Conservation (phyloP, 1,284 basidiomycete species). For the Sporisorium reilianum region DNA sequence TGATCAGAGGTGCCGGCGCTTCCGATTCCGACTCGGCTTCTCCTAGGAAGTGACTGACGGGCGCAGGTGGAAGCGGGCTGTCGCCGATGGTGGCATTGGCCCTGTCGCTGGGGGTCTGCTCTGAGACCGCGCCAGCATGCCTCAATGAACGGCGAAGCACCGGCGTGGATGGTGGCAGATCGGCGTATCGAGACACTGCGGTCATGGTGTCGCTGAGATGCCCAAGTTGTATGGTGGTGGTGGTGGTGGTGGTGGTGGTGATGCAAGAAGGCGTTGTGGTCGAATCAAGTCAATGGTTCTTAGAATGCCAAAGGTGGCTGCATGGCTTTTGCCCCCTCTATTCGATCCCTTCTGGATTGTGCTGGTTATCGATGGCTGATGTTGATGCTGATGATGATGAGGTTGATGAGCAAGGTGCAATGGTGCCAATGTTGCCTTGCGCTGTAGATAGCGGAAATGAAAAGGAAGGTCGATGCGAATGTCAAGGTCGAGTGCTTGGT, state of each 20-base stretch:
- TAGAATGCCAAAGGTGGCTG: slow-evolving; percentile 16
- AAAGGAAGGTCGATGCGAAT: slow-evolving; percentile 4
- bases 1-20: slow-evolving; percentile 7
- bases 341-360: not conserved
- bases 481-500: not conserved
- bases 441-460: slow-evolving; percentile 1
- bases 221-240: not conserved
- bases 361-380: not conserved
- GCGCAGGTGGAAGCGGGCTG: slow-evolving; percentile 47
- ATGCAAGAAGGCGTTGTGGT: not conserved
- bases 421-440: not conserved
- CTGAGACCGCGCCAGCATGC: slow-evolving; percentile 20
- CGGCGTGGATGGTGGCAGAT: slow-evolving; percentile 39
- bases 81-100: slow-evolving; percentile 47
- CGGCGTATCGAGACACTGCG: slow-evolving; percentile 33
- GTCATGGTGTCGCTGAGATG: slow-evolving; percentile 27
- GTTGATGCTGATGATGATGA: not conserved
- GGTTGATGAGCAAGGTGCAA: not conserved
- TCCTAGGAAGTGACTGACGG: slow-evolving; percentile 52
- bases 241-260: not conserved
- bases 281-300: not conserved
- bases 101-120: slow-evolving; percentile 42
- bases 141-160: slow-evolving; percentile 38
- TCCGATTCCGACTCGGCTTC: slow-evolving; percentile 37
- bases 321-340: slow-evolving; percentile 16